Base-by-base conservation (phyloP, 1,139 yeast species). In the Lodderomyces margitis region DNA sequence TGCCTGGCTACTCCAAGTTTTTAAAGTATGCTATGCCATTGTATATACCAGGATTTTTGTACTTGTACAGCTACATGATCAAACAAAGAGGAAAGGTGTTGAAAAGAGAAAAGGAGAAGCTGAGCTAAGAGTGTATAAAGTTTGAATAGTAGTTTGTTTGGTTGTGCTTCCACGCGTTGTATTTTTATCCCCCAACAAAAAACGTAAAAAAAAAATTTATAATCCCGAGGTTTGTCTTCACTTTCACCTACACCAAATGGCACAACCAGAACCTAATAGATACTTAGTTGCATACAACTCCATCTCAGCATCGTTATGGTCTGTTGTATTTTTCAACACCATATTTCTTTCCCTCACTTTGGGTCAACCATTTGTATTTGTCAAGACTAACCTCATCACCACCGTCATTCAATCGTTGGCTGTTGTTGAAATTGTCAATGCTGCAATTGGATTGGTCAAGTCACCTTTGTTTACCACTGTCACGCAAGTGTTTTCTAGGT, bases 401-500 rank as follows among this genome's bases (percentile, higher is more conserved):
- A 81, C 85, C 3, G 64, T 69, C 40, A 81, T 92, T 39, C 99
- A 92, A 66, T 75, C 88, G n/a, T 68, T 82, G 46, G 98, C 98
- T 0, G 51, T 88, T 2, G 72, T 87, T 38, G 99, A 92, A 60
- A 78, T 92, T 27, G 70, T 80, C 54, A 94, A 92, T 62, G 78
- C 96, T 2, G 70, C 80, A 3, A 61, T 79, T 2, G 98, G 92
- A 0, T 70, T 83, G 41, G 98, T 92, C 23, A 80, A 83, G 50
- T 83, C 98, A 4, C 96, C 98, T 1, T 53, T 91, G 8, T 56
- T 83, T 46, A 92, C 97, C 27, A 88, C 97, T 0, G 73, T 71
- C 14, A 83, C 88, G 57, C 99, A 92, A 63, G 96, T 92, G 1
- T 75, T 83, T 11, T 89, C 97, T 10, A 75, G 99, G 47, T 66